Percentiles rank a stretch among this genome's conserved stretches.
Evolutionary conservation across 345 rosid species (phyloP).

Genomic region (Eucalyptus tenuipes): DNA sequence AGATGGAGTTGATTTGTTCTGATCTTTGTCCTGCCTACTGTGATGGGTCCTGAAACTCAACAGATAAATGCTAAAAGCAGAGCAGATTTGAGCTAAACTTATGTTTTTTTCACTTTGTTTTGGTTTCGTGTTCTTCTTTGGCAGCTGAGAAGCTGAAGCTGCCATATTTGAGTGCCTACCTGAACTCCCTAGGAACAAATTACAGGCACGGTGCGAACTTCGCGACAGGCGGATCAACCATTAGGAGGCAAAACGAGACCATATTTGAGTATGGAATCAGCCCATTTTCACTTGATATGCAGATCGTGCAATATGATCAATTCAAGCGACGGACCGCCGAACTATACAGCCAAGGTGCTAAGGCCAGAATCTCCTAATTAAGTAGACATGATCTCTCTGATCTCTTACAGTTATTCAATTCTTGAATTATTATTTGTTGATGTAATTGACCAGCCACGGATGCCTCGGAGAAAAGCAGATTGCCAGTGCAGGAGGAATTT

Average conservation of each 20-base stretch:
- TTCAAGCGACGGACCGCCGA: constrained; percentile 52
- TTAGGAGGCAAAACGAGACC: constrained; percentile 73
- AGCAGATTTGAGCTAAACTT: neutral
- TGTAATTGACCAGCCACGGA: constrained; percentile 22
- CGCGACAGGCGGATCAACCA: constrained; percentile 92
- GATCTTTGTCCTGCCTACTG: neutral
- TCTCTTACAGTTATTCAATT: neutral
- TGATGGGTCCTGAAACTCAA: neutral
- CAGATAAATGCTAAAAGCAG: neutral
- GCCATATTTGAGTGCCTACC: constrained; percentile 79
- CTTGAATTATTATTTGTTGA: neutral
- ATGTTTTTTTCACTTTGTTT: neutral
- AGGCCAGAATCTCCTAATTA: neutral
- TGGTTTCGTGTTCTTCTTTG: neutral
- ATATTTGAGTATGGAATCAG: constrained; percentile 82
- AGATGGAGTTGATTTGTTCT: neutral
- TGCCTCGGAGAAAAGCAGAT: constrained; percentile 35
- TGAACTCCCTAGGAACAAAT: constrained; percentile 71
- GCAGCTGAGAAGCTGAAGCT: constrained; percentile 69
- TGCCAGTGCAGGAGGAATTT: constrained; percentile 67
- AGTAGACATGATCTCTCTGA: neutral
- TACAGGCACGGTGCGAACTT: constrained; percentile 89
- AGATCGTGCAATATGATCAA: constrained; percentile 64
- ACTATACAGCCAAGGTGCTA: constrained; percentile 39
- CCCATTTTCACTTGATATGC: constrained; percentile 85